Evolutionary conservation across 202 grass and related monocot species (phyloP).

Genomic region (Digitaria exilis): DNA sequence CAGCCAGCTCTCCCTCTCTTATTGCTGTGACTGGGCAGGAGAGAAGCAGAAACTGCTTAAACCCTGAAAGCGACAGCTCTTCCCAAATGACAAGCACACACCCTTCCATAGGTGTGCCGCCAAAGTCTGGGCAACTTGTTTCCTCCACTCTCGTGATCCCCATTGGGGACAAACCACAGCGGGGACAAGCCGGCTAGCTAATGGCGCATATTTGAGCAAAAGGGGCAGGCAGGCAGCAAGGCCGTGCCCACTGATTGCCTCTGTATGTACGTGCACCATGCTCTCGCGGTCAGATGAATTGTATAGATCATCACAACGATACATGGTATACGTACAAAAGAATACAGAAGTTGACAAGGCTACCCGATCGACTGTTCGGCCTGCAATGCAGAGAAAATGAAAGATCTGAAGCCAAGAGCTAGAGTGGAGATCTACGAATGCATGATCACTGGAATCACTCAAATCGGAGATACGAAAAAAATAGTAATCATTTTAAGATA

Average conservation of each 20-base stretch:
- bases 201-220: constrained; percentile 37
- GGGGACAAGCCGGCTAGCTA: constrained; percentile 49
- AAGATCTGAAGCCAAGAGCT: constrained; percentile 28
- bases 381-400: background rate
- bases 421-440: constrained; percentile 4
- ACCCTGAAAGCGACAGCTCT: constrained; percentile 50
- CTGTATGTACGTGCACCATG: constrained; percentile 33
- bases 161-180: constrained; percentile 47
- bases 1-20: constrained; percentile 13
- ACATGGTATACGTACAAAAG: constrained; percentile 25
- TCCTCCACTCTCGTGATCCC: constrained; percentile 67
- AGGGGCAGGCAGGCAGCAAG: constrained; percentile 31
- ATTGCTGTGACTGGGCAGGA: constrained; percentile 18
- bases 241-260: constrained; percentile 44
- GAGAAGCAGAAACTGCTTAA: constrained; percentile 47
- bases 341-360: constrained; percentile 7
- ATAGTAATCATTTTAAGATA: no score
- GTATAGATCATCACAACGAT: constrained; percentile 42
- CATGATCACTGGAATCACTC: no score
- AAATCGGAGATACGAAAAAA: no score
- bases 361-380: constrained; percentile 3
- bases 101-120: constrained; percentile 46
- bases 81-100: constrained; percentile 50
- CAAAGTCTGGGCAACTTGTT: constrained; percentile 72
- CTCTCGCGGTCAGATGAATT: constrained; percentile 42